Conservation (phyloP, 345 rosid species). For the Murraya paniculata region DNA sequence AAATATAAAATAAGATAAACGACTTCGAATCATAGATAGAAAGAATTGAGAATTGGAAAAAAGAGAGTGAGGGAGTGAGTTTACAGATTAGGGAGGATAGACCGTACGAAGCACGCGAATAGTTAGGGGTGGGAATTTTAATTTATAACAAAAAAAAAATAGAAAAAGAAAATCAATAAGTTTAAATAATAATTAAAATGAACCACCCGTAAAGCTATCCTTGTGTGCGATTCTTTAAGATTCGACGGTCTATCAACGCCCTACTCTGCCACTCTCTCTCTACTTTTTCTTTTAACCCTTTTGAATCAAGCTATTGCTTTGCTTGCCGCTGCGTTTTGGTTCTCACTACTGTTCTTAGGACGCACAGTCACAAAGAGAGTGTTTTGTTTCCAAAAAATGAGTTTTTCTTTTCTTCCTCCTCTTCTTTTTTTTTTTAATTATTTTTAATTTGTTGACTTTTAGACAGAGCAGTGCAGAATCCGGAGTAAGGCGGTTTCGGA, state of each 20-base stretch:
- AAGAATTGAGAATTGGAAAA: background rate
- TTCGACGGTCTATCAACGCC: conserved; percentile 83
- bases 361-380: background rate
- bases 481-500: background rate
- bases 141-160: background rate
- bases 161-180: background rate
- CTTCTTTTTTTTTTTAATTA: background rate
- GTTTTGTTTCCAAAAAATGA: background rate
- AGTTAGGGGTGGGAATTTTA: conserved; percentile 27
- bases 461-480: background rate
- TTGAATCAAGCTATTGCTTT: conserved; percentile 6
- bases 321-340: conserved; percentile 14
- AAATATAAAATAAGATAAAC: background rate
- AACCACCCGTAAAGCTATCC: conserved; percentile 25
- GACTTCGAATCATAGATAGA: conserved; percentile 20
- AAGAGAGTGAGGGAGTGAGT: conserved; percentile 11
- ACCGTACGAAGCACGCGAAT: conserved; percentile 79
- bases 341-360: background rate
- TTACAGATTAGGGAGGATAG: conserved; percentile 71
- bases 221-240: conserved; percentile 53
- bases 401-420: background rate
- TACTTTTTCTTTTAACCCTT: conserved; percentile 11
- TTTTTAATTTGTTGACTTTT: background rate
- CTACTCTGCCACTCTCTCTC: conserved; percentile 37
- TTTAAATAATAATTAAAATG: background rate